Percentiles rank a stretch among this genome's conserved stretches.
These are phyloP conservation scores for Citrus hindsii DNA, from an alignment of 345 rosid species.

Conservation along the genomic window DNA sequence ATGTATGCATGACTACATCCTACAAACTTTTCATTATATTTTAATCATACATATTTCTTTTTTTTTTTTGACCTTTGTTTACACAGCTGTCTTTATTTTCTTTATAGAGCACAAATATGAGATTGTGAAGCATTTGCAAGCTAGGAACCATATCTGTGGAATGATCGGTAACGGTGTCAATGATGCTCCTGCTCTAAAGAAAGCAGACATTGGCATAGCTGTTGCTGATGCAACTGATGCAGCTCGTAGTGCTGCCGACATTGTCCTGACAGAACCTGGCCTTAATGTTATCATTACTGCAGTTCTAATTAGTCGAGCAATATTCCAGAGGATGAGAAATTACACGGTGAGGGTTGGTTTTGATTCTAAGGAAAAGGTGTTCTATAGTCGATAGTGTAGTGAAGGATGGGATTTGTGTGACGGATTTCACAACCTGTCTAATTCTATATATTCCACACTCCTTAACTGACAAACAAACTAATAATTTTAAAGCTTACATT, in stretches of 20 bases:
- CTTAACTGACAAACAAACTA: no score
- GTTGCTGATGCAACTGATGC: slow-evolving; percentile 78
- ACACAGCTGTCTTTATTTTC: not conserved
- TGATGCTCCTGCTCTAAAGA: slow-evolving; percentile 71
- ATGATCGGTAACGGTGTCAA: slow-evolving; percentile 64
- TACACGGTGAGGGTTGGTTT: slow-evolving; percentile 40
- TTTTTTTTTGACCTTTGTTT: not conserved
- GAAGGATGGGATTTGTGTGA: not conserved
- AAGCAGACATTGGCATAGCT: slow-evolving; percentile 68
- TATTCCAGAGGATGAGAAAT: slow-evolving; percentile 69
- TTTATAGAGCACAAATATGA: slow-evolving; percentile 60
- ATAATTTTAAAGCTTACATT: not conserved
- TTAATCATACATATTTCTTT: not conserved
- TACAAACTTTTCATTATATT: not conserved
- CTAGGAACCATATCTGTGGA: slow-evolving; percentile 58
- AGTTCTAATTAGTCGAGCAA: slow-evolving; percentile 56
- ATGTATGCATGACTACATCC: not conserved
- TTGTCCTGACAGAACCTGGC: slow-evolving; percentile 65
- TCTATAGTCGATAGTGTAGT: not conserved
- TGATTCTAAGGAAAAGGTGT: no score
- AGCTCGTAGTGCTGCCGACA: slow-evolving; percentile 71
- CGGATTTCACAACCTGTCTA: no score
- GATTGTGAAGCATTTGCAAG: slow-evolving; percentile 71
- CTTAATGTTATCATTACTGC: slow-evolving; percentile 65
- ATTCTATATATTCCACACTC: no score